Evolutionary conservation across 495 filamentous ascomycete genomes (phyloP).

Genomic region (Penicillium samsonianum): DNA sequence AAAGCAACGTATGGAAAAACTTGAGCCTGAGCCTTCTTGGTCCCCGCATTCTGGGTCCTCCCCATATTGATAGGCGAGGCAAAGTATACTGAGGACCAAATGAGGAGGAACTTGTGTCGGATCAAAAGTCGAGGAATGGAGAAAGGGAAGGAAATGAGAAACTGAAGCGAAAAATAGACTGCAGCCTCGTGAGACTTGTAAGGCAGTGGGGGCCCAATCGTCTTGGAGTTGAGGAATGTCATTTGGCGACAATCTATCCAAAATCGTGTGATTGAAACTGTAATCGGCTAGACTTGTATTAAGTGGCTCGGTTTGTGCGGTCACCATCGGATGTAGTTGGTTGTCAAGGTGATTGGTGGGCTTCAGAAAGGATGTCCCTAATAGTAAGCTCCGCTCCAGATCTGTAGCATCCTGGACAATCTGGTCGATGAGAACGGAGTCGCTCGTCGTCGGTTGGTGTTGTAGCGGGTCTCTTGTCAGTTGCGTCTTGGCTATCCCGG

Average conservation of each 20-base stretch:
- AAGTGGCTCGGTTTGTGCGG: not conserved
- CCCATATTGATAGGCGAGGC: slow-evolving; percentile 38
- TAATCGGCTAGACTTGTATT: slow-evolving; percentile 7
- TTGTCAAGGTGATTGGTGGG: slow-evolving; percentile 12
- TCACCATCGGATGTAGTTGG: not conserved
- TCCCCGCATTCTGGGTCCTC: slow-evolving; percentile 36
- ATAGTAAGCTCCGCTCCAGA: slow-evolving; percentile 23
- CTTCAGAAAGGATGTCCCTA: slow-evolving; percentile 19
- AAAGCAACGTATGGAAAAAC: slow-evolving; percentile 34
- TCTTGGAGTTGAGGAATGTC: slow-evolving; percentile 22
- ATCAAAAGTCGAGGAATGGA: slow-evolving; percentile 37
- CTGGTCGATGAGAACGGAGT: slow-evolving; percentile 12
- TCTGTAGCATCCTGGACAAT: slow-evolving; percentile 12
- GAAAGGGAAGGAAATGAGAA: slow-evolving; percentile 36
- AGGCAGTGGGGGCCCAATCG: slow-evolving; percentile 27
- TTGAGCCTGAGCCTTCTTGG: slow-evolving; percentile 28
- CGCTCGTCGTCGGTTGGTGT: not conserved
- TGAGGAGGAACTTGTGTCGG: slow-evolving; percentile 18
- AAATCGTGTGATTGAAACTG: not conserved
- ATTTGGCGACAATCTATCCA: slow-evolving; percentile 16
- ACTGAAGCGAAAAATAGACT: slow-evolving; percentile 35
- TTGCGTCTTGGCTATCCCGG: not conserved
- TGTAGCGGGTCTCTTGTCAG: not conserved
- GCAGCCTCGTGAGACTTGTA: slow-evolving; percentile 31
- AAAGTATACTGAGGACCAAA: slow-evolving; percentile 37